phyloP scores from a whole-genome alignment of 257 asterid species.

The Fraxinus anomala region DNA sequence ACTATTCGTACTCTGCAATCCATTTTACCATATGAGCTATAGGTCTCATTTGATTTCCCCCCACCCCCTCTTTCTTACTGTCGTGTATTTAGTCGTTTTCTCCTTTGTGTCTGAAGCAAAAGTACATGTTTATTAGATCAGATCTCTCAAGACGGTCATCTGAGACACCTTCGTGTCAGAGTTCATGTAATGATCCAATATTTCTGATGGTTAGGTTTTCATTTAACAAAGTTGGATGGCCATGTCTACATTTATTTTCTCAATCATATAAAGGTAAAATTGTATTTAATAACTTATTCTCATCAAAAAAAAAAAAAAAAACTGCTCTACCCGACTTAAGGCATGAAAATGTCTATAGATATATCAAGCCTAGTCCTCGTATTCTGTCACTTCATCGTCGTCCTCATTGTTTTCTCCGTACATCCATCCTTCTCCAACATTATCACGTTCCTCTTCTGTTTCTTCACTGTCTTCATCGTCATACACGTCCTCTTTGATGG shows the following conservation, averaged over 20 bases:
- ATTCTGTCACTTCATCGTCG: slow-evolving; percentile 59
- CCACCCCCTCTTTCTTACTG: not conserved
- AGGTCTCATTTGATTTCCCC: not conserved
- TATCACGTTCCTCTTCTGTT: slow-evolving; percentile 56
- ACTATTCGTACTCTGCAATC: not conserved
- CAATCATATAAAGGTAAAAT: not conserved
- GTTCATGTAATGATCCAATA: not conserved
- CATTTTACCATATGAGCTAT: not conserved
- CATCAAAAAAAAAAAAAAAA: too few species aligned
- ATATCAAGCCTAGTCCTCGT: slow-evolving; percentile 39
- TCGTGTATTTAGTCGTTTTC: not conserved
- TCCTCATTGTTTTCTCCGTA: slow-evolving; percentile 38
- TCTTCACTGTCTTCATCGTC: slow-evolving; percentile 60
- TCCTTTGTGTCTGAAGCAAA: not conserved
- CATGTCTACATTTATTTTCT: not conserved
- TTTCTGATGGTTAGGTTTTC: not conserved
- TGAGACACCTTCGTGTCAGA: not conserved
- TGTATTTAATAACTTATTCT: not conserved
- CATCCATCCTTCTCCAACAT: slow-evolving; percentile 46
- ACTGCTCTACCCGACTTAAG: not conserved
- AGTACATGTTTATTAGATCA: not conserved
- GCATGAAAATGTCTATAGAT: not conserved
- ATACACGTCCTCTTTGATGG: slow-evolving; percentile 43
- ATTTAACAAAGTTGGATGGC: not conserved
- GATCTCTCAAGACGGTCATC: not conserved